Evolutionary conservation across 306 rosid genomes (phyloP), one percentile per base, ranked within the genome.

Genomic region (Sicyos edulis): DNA sequence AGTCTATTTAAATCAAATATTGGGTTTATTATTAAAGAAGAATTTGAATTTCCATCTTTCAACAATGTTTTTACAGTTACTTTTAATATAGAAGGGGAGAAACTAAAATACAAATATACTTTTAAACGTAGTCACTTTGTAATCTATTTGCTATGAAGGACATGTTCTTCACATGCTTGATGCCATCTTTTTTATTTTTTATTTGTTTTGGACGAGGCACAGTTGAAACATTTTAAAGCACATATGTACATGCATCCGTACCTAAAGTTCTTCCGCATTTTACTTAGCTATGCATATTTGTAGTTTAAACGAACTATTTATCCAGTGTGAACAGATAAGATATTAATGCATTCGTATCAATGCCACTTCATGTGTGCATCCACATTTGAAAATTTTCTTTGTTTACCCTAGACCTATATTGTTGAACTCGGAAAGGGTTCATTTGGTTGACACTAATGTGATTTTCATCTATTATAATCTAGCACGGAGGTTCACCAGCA

Each of bases 401-500:
- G 37, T 10, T 66, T 40, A 40, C 45, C 45, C 10, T 6, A n/a
- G n/a, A n/a, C n/a, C 6, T 40, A 40, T 40, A 40, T 8, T 8
- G 9, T 40, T 40, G 45, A 8, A 40, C 45, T 40, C 45, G 5
- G 5, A 40, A 40, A 40, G 45, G 45, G 45, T 40, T 40, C 45
- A 67, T 67, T 47, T 47, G 40, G 53, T 20, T 67, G 42, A 14
- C 20, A 44, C n/a, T 47, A 67, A 21, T 64, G 55, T 2, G 54
- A 66, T 21, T 32, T 1, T 65, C 54, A 44, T 45, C 70, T 13
- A 42, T 66, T 75, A 42, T 79, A 73, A 76, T 74, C 3, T 63
- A 92, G 97, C 89, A 45, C 66, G 82, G 90, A 81, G 83, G 45
- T 80, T 82, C 96, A 60, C 98, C 96, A 4, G 98, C 98, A 63